phyloP scores from a whole-genome alignment of 108 stramenopile species.

The Cyclotella kingstonii region DNA sequence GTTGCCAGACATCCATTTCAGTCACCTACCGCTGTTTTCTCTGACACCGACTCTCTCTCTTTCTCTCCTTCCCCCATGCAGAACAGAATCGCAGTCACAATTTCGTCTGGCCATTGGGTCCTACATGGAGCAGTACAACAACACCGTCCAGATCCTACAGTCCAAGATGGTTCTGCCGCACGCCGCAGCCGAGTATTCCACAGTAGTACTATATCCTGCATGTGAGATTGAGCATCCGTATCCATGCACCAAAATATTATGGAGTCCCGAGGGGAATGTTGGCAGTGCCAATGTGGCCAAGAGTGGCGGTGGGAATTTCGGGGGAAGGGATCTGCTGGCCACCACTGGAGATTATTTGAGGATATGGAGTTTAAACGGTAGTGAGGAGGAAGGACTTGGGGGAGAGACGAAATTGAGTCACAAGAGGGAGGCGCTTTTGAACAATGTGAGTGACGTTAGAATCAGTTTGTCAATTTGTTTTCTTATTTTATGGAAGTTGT shows the following conservation, averaged over 20 bases:
- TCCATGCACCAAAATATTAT: slow-evolving; percentile 91
- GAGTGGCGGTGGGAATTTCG: slow-evolving; percentile 25
- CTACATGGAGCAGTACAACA: slow-evolving; percentile 97
- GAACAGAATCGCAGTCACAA: slow-evolving; percentile 60
- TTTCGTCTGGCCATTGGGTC: slow-evolving; percentile 95
- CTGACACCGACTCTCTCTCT: background rate
- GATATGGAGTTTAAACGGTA: slow-evolving; percentile 92
- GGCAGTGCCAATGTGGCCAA: background rate
- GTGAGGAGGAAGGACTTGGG: slow-evolving; percentile 34
- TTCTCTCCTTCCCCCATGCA: slow-evolving; percentile 13
- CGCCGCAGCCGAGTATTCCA: slow-evolving; percentile 15
- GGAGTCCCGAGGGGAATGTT: slow-evolving; percentile 65
- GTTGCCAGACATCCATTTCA: background rate
- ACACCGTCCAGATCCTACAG: slow-evolving; percentile 83
- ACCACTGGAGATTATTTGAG: slow-evolving; percentile 97
- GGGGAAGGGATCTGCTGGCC: slow-evolving; percentile 86
- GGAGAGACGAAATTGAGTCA: slow-evolving; percentile 41
- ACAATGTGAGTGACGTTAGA: slow-evolving; percentile 83
- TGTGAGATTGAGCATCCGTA: slow-evolving; percentile 93
- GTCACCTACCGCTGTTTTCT: background rate
- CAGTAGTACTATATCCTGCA: slow-evolving; percentile 56
- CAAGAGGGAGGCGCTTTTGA: slow-evolving; percentile 86
- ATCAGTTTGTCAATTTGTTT: no score
- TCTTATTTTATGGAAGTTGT: no score
- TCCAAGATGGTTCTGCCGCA: slow-evolving; percentile 35